Evolutionary conservation across 495 filamentous ascomycete species (phyloP).

Genomic region (Articulospora tetracladia): DNA sequence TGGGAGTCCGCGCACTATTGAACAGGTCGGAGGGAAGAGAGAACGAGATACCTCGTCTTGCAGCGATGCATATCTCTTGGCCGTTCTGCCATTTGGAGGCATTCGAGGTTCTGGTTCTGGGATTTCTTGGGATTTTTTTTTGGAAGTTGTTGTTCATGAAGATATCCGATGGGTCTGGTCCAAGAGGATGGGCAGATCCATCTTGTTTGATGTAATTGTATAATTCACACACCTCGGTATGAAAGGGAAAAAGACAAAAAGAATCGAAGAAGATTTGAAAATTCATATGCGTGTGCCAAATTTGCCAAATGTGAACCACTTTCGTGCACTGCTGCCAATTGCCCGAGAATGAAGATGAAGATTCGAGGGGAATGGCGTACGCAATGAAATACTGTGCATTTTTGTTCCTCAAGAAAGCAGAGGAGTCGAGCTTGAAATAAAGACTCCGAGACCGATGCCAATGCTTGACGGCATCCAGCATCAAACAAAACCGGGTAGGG

Average conservation of each 20-base stretch:
- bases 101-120: not conserved
- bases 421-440: not conserved
- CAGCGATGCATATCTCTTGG: conserved; percentile 18
- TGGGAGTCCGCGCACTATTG: not conserved
- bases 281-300: too few species aligned
- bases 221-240: not conserved
- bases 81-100: conserved; percentile 25
- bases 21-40: conserved; percentile 7
- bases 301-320: too few species aligned
- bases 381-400: not conserved
- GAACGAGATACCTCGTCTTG: conserved; percentile 18
- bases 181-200: conserved; percentile 28
- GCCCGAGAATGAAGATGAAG: not conserved
- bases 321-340: too few species aligned
- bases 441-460: not conserved
- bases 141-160: conserved; percentile 12
- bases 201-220: conserved; percentile 10
- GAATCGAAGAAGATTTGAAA: too few species aligned
- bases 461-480: not conserved
- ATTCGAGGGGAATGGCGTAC: too few species aligned
- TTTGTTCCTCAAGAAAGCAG: too few species aligned
- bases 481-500: too few species aligned
- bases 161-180: conserved; percentile 38
- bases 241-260: conserved; percentile 2
- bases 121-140: conserved; percentile 3